Evolutionary conservation across 2,329 filamentous ascomycete species (phyloP).

Genomic region (Colletotrichum orbiculare): DNA sequence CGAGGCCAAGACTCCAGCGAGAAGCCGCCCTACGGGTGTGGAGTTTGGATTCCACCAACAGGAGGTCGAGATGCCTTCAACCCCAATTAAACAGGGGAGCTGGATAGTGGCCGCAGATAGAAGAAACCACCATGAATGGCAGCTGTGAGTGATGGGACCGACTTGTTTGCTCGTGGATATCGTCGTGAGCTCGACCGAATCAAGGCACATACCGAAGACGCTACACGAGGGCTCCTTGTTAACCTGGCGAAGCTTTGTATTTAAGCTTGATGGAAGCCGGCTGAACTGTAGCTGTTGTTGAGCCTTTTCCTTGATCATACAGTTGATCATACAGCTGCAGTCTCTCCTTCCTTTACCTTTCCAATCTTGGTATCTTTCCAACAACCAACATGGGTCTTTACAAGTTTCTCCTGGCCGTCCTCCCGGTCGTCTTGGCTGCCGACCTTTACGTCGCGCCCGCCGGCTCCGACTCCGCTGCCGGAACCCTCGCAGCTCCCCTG

Average conservation of each 20-base stretch:
- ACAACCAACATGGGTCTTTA: conserved; percentile 30
- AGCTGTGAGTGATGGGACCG: too few relatives aligned
- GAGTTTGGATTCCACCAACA: conserved; percentile 33
- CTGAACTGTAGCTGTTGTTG: conserved; percentile 10
- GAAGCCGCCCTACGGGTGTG: conserved; percentile 20
- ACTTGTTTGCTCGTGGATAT: not conserved
- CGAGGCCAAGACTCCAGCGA: conserved; percentile 25
- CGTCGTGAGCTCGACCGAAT: conserved; percentile 8
- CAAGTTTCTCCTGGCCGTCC: conserved; percentile 33
- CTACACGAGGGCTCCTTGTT: conserved; percentile 22
- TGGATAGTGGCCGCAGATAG: conserved; percentile 20
- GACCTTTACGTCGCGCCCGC: conserved; percentile 59
- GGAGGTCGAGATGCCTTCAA: conserved; percentile 15
- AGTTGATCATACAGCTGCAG: conserved; percentile 8
- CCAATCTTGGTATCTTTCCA: not conserved
- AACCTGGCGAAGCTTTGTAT: conserved; percentile 24
- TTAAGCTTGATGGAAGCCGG: conserved; percentile 33
- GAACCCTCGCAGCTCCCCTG: conserved; percentile 52
- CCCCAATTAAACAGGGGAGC: conserved; percentile 13
- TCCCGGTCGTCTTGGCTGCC: conserved; percentile 40
- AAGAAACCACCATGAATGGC: conserved; percentile 3
- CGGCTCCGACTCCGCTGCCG: conserved; percentile 51
- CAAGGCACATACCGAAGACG: conserved; percentile 2
- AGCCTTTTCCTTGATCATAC: not conserved
- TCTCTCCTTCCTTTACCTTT: conserved; percentile 15